Evolutionary conservation across 768 basidiomycete species (phyloP), one percentile per base, ranked within the genome.

Genomic region (Russula dissimulans): DNA sequence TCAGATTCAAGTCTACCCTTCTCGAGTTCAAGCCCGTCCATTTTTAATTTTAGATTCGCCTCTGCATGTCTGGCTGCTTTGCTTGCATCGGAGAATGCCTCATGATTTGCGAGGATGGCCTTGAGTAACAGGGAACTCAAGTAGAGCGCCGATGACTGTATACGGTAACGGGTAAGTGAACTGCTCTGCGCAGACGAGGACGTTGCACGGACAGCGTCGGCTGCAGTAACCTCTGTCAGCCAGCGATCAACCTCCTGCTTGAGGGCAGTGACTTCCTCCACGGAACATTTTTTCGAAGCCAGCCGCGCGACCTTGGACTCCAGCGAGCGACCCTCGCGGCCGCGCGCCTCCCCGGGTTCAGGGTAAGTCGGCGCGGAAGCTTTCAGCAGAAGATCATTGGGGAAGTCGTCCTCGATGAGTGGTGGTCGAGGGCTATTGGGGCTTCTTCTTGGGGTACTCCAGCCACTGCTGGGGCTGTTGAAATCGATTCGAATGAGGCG

Each of bases 401-500:
- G 66, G 58, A 72, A 64, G 70, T 82, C 77, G 60, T 71, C 73
- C 59, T 83, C 78, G 65, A 83, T 79, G 41, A 66, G 65, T 50
- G 65, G 65, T 34, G 65, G 63, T 51, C 65, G 65, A 54, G 67
- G 77, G 64, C 60, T 75, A 73, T 67, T 78, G 76, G 69, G 79
- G 68, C 66, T 81, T 77, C 70, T 69, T 55, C 83, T 75, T 60
- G 86, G 86, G 54, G 86, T 86, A 69, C 77, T 81, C 78, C 82
- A 86, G 67, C 85, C 85, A 68, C 79, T 84, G 61, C 82, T 62
- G 54, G 63, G 61, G 36, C 69, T 66, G n/a, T 79, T 74, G 68
- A 86, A 87, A 72, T 91, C 89, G 68, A 88, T 82, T 62, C 89
- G 89, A 72, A 91, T 86, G 69, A 88, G 74, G 69, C 89, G 88